Base-by-base conservation (phyloP, 371 early-diverging fungal species). In the Mucor mucedo region DNA sequence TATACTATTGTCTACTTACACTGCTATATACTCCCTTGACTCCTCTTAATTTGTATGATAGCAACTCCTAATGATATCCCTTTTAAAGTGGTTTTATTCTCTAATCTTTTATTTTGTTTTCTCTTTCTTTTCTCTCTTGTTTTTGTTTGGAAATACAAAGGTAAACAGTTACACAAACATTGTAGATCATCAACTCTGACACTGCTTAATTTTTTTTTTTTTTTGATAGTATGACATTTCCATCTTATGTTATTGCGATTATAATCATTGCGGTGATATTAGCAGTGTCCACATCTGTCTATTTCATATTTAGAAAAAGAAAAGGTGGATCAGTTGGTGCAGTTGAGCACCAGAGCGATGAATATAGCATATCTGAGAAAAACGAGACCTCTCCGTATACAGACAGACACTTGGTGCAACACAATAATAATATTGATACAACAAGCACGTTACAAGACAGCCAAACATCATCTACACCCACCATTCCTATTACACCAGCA, bases 161-260 rank as follows among this genome's bases (percentile, higher is more conserved):
- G 28, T n/a, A 59, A 28, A 49, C 30, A 49, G 33, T 41, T 14
- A 42, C 44, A 42, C n/a, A 42, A 10, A 42, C 14, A 10, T 14
- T 50, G 32, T 50, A 50, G 50, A 50, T 50, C 50, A 47, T 21
- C 21, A 3, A 21, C 2, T 47, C 30, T 50, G 3, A 50, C 21
- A 48, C 1, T 13, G 6, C 8, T 48, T 30, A 13, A 1, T 30
- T 30, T 14, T 30, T 50, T 50, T 50, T 30, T 11, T 1, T 50
- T 13, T 0, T 28, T 5, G 27, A 5, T 11, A 50, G 50, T 16
- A 53, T 42, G 32, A 27, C 49, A 11, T 49, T 68, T 48, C 62
- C 68, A 16, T 27, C 62, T 48, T 75, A 69, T 66, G 66, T 61
- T 21, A 63, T 75, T 39, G 72, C 69, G 1, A 39, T 70, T 33